A percentile compares a stretch with the other conserved stretches of the same genome.
phyloP scores from a whole-genome alignment of 2,329 filamentous ascomycete genomes.

The Gaeumannomyces sp. region DNA sequence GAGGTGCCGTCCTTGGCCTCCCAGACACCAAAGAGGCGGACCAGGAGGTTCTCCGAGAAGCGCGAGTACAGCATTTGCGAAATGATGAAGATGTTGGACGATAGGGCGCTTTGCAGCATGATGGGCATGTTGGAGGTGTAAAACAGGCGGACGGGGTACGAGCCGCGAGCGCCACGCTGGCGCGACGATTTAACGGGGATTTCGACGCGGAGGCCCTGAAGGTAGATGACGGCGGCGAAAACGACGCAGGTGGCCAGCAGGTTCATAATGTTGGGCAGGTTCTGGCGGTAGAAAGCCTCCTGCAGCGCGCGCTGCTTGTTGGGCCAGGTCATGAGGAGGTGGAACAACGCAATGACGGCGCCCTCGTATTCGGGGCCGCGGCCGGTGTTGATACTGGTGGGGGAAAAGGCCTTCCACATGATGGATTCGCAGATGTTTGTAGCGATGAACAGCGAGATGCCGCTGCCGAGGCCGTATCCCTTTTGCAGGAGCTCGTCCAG shows the following conservation, averaged over 20 bases:
- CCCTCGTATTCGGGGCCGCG: slow-evolving; percentile 99
- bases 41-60: slow-evolving; percentile 97
- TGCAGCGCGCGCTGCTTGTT: slow-evolving; percentile 98
- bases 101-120: slow-evolving; percentile 98
- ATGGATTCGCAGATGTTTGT: slow-evolving; percentile 99
- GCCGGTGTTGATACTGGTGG: slow-evolving; percentile 98
- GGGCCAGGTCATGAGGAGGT: slow-evolving; percentile 95
- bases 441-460: slow-evolving; percentile 98
- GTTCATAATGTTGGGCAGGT: slow-evolving; percentile 99
- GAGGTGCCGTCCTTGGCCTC: slow-evolving; percentile 93
- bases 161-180: slow-evolving; percentile 96
- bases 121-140: slow-evolving; percentile 99
- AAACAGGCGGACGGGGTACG: slow-evolving; percentile 97
- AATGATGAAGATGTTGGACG: slow-evolving; percentile 98
- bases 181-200: slow-evolving; percentile 99
- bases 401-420: slow-evolving; percentile 99
- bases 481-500: slow-evolving; percentile 99
- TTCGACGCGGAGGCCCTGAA: slow-evolving; percentile 98
- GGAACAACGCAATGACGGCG: slow-evolving; percentile 95
- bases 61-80: slow-evolving; percentile 99
- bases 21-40: slow-evolving; percentile 96
- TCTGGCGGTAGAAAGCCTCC: slow-evolving; percentile 99
- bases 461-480: slow-evolving; percentile 95
- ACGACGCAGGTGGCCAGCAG: slow-evolving; percentile 85
- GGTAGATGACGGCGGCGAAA: slow-evolving; percentile 98